phyloP scores from a whole-genome alignment of 441 rosid species.

The Syzygium syzygioides region DNA sequence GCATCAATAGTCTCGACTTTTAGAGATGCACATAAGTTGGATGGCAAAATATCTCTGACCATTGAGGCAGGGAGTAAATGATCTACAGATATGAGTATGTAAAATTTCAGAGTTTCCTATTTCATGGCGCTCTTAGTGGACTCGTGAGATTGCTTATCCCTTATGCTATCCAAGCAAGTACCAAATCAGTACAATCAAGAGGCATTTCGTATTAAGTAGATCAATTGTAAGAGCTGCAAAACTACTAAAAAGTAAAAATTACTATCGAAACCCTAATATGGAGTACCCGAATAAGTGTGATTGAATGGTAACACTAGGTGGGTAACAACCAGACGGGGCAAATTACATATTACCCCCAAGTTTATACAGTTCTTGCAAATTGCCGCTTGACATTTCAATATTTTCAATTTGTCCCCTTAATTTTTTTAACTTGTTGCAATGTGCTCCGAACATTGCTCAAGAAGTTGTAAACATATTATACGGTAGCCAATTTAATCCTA shows the following conservation, averaged over 20 bases:
- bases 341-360: neutral
- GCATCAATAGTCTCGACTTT: neutral
- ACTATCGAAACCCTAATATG: neutral
- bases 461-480: neutral
- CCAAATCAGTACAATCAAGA: neutral
- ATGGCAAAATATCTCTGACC: neutral
- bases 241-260: neutral
- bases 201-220: neutral
- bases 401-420: neutral
- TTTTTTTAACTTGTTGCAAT: neutral
- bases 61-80: neutral
- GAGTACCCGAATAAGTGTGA: neutral
- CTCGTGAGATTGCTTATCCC: neutral
- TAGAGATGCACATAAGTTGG: neutral
- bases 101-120: neutral
- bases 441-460: neutral
- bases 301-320: neutral
- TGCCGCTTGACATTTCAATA: neutral
- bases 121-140: neutral
- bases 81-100: neutral
- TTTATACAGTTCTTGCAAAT: neutral
- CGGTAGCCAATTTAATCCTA: fast-evolving
- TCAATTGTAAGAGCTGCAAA: neutral
- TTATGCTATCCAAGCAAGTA: neutral
- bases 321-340: neutral